Conservation (phyloP, 257 asterid genomes). For the Thymus mandschuricus region DNA sequence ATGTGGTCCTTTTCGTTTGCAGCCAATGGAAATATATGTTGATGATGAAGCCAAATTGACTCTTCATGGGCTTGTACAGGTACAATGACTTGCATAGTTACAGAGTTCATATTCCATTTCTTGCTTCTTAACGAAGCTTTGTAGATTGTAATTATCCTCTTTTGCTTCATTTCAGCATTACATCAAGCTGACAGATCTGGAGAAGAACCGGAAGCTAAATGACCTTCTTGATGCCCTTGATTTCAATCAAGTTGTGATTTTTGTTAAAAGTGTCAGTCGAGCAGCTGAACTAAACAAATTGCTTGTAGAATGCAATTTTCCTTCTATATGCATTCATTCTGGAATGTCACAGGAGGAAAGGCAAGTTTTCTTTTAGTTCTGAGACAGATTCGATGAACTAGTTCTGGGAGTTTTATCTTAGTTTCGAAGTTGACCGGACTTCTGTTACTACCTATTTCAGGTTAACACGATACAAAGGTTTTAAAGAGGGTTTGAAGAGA, state of each 20-base stretch:
- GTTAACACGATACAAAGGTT: conserved; percentile 74
- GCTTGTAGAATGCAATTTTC: conserved; percentile 80
- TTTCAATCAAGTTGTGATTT: conserved; percentile 83
- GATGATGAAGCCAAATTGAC: conserved; percentile 88
- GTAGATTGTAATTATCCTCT: neutral
- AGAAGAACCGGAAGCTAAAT: conserved; percentile 80
- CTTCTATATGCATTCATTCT: conserved; percentile 89
- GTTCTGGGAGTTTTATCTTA: neutral
- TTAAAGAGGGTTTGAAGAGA: conserved; percentile 84
- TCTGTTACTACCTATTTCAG: conserved; percentile 37
- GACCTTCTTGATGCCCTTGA: conserved; percentile 87
- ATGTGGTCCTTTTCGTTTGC: conserved; percentile 43
- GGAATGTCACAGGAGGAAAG: conserved; percentile 94
- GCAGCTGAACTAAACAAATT: conserved; percentile 80
- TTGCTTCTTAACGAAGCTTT: neutral
- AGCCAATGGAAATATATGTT: conserved; percentile 93
- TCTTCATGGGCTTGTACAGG: conserved; percentile 92
- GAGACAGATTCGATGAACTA: neutral
- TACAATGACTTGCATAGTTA: conserved; percentile 12
- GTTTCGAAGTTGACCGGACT: neutral
- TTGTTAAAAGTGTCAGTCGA: conserved; percentile 69
- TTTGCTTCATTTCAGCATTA: conserved; percentile 55
- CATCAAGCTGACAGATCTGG: conserved; percentile 76
- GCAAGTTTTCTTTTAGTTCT: conserved; percentile 28
- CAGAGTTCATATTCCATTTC: neutral